Percentiles rank a stretch among this genome's conserved stretches.
phyloP scores from a whole-genome alignment of 345 rosid genomes.

The Cardamine chenopodiifolia region DNA sequence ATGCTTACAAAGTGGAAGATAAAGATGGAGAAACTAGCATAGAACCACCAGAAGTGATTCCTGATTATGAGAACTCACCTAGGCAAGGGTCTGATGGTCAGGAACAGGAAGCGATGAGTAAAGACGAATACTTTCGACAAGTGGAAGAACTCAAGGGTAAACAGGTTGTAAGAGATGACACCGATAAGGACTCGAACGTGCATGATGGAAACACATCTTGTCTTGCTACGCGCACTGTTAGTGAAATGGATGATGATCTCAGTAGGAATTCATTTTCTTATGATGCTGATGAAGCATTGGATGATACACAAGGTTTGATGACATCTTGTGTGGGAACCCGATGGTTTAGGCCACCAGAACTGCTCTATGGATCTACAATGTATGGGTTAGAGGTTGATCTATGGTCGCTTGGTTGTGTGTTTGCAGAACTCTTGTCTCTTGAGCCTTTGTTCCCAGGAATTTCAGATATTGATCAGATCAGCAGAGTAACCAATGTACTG shows the following conservation, averaged over 20 bases:
- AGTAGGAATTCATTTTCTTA: constrained; percentile 57
- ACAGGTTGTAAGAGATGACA: constrained; percentile 46
- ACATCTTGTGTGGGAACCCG: constrained; percentile 96
- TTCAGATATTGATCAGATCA: constrained; percentile 89
- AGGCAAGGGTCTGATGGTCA: constrained; percentile 40
- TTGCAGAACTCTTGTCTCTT: constrained; percentile 75
- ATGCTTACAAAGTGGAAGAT: constrained; percentile 34
- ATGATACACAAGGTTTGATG: constrained; percentile 55
- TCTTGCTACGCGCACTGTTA: constrained; percentile 81
- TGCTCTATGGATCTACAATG: constrained; percentile 81
- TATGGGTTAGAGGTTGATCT: constrained; percentile 84
- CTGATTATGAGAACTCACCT: constrained; percentile 44
- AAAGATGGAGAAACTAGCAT: constrained; percentile 40
- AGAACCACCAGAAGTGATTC: constrained; percentile 45
- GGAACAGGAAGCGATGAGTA: constrained; percentile 40
- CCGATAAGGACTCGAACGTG: constrained; percentile 63
- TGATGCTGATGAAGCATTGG: constrained; percentile 59
- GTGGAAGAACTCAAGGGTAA: constrained; percentile 58
- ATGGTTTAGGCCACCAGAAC: constrained; percentile 97
- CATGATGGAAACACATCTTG: constrained; percentile 77
- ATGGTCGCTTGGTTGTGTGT: constrained; percentile 92
- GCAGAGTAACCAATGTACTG: constrained; percentile 63
- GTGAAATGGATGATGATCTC: constrained; percentile 68
- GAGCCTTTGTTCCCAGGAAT: constrained; percentile 84
- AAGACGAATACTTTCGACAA: constrained; percentile 61